phyloP scores from a whole-genome alignment of 768 basidiomycete genomes.

The Piloderma croceum region DNA sequence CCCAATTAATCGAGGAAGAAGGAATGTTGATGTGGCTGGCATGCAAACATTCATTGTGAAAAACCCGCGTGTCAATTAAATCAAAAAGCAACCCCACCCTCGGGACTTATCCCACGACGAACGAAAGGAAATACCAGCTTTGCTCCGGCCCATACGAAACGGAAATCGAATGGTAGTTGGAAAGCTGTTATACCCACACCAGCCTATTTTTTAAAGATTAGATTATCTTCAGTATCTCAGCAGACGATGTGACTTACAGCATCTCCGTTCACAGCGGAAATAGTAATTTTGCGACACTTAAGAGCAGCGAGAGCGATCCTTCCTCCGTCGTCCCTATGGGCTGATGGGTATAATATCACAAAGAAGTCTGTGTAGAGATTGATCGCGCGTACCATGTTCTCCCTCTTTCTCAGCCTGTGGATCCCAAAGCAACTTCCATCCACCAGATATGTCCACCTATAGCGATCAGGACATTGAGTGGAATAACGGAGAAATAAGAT shows the following conservation, averaged over 20 bases:
- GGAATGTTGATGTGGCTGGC: conserved; percentile 36
- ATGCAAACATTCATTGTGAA: not conserved
- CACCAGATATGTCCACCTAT: conserved; percentile 45
- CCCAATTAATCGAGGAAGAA: conserved; percentile 51
- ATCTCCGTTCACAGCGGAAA: conserved; percentile 17
- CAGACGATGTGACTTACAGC: not conserved
- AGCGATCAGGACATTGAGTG: not conserved
- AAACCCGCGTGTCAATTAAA: not conserved
- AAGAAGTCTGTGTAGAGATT: not conserved
- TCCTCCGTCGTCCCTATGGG: conserved; percentile 18
- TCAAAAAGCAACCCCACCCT: conserved; percentile 30
- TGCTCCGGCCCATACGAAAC: conserved; percentile 47
- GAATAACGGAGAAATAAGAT: not conserved
- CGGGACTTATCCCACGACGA: conserved; percentile 42
- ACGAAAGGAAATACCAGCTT: conserved; percentile 47
- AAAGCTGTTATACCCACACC: conserved; percentile 46
- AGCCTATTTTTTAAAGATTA: conserved; percentile 22
- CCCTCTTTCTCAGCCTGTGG: conserved; percentile 42
- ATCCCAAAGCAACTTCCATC: conserved; percentile 37
- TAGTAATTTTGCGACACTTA: conserved; percentile 29
- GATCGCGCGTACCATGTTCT: conserved; percentile 33
- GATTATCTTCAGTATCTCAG: not conserved
- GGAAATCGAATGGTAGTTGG: conserved; percentile 48
- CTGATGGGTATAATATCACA: not conserved
- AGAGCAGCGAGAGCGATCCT: conserved; percentile 20